phyloP scores from a whole-genome alignment of 2,329 filamentous ascomycete genomes.

The Thielaviopsis punctulata region DNA sequence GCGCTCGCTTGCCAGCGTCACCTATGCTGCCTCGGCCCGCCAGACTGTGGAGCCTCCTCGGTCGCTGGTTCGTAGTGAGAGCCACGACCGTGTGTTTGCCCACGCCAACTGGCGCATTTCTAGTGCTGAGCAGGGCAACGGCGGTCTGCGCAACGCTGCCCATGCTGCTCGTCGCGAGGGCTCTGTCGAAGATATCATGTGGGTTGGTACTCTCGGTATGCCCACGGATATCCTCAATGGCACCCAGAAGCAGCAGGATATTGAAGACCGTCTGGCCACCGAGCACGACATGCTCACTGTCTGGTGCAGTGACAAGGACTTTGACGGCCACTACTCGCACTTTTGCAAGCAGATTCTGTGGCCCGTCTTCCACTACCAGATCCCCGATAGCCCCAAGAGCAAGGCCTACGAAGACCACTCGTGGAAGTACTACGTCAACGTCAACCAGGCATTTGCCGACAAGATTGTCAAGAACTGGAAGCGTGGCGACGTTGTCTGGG shows the following conservation, averaged over 20 bases:
- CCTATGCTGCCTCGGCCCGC: constrained; percentile 30
- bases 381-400: constrained; percentile 94
- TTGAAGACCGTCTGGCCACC: constrained; percentile 62
- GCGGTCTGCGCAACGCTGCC: constrained; percentile 76
- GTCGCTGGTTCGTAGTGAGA: constrained; percentile 36
- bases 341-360: constrained; percentile 97
- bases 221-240: constrained; percentile 71
- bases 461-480: constrained; percentile 86
- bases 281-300: constrained; percentile 73
- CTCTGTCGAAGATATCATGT: constrained; percentile 58
- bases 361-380: constrained; percentile 97
- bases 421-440: constrained; percentile 82
- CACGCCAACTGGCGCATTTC: constrained; percentile 70
- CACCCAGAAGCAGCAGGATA: constrained; percentile 60
- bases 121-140: constrained; percentile 78
- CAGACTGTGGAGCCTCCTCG: constrained; percentile 41
- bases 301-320: constrained; percentile 77
- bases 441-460: constrained; percentile 88
- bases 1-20: constrained; percentile 38
- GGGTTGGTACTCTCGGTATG: constrained; percentile 86
- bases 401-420: constrained; percentile 96
- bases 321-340: constrained; percentile 85
- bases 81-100: constrained; percentile 53
- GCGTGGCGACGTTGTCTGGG: constrained; percentile 79
- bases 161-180: constrained; percentile 57